A percentile compares a stretch with the other conserved stretches of the same genome.
phyloP scores from a whole-genome alignment of 2,329 filamentous ascomycete species.

The Podosphaera fusca region DNA sequence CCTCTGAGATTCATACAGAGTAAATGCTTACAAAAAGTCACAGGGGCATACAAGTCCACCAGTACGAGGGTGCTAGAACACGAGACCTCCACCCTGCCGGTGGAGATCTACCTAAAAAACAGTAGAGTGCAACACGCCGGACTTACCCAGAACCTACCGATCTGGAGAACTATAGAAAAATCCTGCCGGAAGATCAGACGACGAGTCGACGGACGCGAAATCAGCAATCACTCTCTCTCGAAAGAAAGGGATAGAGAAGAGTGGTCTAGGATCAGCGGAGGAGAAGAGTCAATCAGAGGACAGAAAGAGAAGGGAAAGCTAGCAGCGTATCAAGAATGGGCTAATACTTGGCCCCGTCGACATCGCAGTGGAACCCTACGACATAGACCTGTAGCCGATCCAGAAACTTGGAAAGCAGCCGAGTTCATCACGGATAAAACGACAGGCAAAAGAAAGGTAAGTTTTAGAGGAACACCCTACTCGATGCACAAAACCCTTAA shows the following conservation, averaged over 20 bases:
- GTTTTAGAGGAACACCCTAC: neutral
- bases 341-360: neutral
- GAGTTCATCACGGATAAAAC: neutral
- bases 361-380: neutral
- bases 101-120: neutral
- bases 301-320: neutral
- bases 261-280: neutral
- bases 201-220: too few relatives aligned
- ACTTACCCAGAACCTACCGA: neutral
- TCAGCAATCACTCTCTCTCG: too few relatives aligned
- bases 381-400: neutral
- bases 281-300: neutral
- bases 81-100: neutral
- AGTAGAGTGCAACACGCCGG: neutral
- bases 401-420: neutral
- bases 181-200: neutral
- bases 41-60: neutral
- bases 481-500: neutral
- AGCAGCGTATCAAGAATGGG: neutral
- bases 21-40: too few relatives aligned
- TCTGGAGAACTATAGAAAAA: neutral
- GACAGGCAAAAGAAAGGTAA: neutral
- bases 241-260: too few relatives aligned
- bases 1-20: too few relatives aligned
- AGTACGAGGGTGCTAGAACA: neutral